Evolutionary conservation across 2,329 filamentous ascomycete species (phyloP).

Genomic region (Sarocladiaceae sp.): DNA sequence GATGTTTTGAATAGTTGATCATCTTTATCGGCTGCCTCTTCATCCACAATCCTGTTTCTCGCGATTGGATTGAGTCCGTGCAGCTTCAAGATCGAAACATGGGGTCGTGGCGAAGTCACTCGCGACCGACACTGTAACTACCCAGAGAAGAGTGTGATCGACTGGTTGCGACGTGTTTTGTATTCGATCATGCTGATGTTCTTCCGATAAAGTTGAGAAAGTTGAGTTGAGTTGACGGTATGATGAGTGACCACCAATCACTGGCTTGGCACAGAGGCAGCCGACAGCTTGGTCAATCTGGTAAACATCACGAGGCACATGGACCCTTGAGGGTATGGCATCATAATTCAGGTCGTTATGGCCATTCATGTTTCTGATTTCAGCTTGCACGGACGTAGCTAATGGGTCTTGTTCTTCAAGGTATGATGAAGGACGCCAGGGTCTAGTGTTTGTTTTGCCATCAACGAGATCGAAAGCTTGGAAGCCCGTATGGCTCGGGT

Average conservation of each 20-base stretch:
- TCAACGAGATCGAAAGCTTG: too few relatives aligned
- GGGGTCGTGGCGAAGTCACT: conserved; percentile 3
- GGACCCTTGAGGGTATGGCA: neutral
- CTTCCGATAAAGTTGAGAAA: neutral
- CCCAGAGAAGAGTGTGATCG: too few relatives aligned
- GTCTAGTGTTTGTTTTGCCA: too few relatives aligned
- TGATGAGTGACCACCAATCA: too few relatives aligned
- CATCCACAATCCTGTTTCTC: neutral
- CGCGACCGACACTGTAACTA: too few relatives aligned
- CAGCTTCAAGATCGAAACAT: neutral
- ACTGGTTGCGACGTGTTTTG: neutral
- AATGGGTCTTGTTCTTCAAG: too few relatives aligned
- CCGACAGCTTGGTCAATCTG: neutral
- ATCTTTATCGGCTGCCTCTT: neutral
- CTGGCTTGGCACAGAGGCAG: neutral
- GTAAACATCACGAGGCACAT: too few relatives aligned
- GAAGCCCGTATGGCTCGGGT: too few relatives aligned
- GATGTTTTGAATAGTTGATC: neutral
- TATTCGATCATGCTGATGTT: neutral
- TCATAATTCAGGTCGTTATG: neutral
- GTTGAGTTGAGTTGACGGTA: neutral
- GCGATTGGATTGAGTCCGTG: neutral
- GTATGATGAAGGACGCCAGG: too few relatives aligned
- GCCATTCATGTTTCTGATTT: neutral
- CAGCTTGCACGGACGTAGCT: neutral